Evolutionary conservation across 306 rosid genomes (phyloP).

Genomic region (Pterocarpus macrocarpus): DNA sequence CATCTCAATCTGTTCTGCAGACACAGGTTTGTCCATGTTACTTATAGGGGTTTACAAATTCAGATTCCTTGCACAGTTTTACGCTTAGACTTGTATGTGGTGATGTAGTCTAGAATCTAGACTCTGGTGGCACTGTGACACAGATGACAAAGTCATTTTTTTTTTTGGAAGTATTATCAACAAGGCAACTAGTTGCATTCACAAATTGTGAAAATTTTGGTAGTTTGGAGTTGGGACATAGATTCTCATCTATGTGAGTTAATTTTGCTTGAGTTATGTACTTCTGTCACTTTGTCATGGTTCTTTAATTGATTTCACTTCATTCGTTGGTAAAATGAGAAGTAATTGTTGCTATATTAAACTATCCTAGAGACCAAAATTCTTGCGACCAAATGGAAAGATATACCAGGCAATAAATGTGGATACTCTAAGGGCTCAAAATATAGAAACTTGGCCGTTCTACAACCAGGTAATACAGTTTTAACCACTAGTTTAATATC

Average conservation of each 20-base stretch:
- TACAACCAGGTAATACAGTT: conserved; percentile 75
- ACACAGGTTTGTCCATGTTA: conserved; percentile 56
- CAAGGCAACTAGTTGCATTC: background rate
- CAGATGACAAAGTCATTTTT: no score
- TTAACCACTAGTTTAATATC: background rate
- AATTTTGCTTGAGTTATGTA: background rate
- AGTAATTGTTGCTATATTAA: conserved; percentile 3
- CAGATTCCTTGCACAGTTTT: no score
- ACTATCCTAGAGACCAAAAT: conserved; percentile 71
- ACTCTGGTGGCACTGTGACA: no score
- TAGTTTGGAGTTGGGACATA: background rate
- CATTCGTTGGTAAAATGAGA: conserved; percentile 18
- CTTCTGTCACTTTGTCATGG: background rate
- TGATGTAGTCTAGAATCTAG: no score
- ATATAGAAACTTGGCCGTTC: conserved; percentile 92
- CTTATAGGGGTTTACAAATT: no score
- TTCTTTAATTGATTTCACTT: conserved; percentile 20
- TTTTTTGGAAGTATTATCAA: no score
- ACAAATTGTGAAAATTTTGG: background rate
- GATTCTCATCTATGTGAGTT: background rate
- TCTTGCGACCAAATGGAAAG: conserved; percentile 74
- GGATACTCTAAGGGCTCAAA: conserved; percentile 87
- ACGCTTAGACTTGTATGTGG: no score
- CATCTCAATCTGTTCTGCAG: conserved; percentile 80
- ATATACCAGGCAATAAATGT: conserved; percentile 82